Evolutionary conservation across 768 basidiomycete species (phyloP).

Genomic region (Daedaleopsis sinensis): DNA sequence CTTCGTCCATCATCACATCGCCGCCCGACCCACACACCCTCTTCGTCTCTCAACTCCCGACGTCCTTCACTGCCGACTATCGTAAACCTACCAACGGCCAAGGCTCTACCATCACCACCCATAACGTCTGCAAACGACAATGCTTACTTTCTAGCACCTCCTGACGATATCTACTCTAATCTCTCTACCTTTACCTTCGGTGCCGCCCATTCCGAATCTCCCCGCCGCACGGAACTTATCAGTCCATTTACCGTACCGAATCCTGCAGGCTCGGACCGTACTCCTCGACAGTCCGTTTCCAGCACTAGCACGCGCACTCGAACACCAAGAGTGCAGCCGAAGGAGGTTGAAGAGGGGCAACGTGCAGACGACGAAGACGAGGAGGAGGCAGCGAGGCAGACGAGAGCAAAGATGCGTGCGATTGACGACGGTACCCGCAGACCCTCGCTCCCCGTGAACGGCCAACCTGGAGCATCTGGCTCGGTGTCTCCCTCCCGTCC

Average conservation of each 20-base stretch:
- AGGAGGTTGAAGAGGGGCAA: conserved; percentile 34
- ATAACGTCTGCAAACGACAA: conserved; percentile 13
- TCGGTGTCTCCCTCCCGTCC: conserved; percentile 10
- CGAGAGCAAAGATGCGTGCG: conserved; percentile 44
- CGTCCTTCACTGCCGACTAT: conserved; percentile 33
- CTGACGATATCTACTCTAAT: conserved; percentile 41
- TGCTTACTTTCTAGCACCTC: conserved; percentile 12
- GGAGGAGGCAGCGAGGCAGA: conserved; percentile 35
- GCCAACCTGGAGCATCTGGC: conserved; percentile 12
- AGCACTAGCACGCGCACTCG: conserved; percentile 28
- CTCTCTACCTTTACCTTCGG: conserved; percentile 49
- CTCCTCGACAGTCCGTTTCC: conserved; percentile 48
- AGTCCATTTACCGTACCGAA: conserved; percentile 40
- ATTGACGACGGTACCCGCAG: conserved; percentile 45
- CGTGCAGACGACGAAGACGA: conserved; percentile 39
- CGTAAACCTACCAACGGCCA: conserved; percentile 25
- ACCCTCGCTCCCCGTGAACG: conserved; percentile 44
- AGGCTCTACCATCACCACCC: conserved; percentile 18
- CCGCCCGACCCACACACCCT: conserved; percentile 21
- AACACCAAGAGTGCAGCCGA: conserved; percentile 36
- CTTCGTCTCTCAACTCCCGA: conserved; percentile 27
- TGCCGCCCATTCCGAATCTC: conserved; percentile 26
- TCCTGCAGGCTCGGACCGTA: conserved; percentile 40
- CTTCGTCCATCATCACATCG: conserved; percentile 18
- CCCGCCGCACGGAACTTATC: conserved; percentile 32